Percentiles rank a stretch among this genome's conserved stretches.
These are phyloP conservation scores for Geotrichum aggregatum DNA, from an alignment of 1,139 yeast genomes.

Conservation along the genomic window DNA sequence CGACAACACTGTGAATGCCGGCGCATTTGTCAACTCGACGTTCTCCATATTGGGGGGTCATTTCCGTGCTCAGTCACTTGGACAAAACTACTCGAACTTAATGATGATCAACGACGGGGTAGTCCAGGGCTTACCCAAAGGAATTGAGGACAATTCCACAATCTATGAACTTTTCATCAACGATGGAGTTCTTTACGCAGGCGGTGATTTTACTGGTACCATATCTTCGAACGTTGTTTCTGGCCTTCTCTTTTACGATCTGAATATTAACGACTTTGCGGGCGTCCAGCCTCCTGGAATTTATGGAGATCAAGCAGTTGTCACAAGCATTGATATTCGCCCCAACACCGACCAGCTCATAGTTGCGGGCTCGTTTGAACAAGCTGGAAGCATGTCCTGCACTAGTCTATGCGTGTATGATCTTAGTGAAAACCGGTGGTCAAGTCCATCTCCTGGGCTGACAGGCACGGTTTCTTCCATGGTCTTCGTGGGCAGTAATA, in stretches of 20 bases:
- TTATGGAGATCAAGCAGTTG: conserved; percentile 39
- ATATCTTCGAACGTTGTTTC: conserved; percentile 27
- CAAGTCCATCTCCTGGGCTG: conserved; percentile 44
- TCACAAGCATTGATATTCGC: conserved; percentile 53
- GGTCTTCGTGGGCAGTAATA: conserved; percentile 48
- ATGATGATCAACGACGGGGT: conserved; percentile 36
- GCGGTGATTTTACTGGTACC: conserved; percentile 47
- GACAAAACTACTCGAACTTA: conserved; percentile 39
- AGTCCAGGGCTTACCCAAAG: conserved; percentile 37
- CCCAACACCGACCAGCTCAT: conserved; percentile 51
- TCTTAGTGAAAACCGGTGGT: conserved; percentile 53
- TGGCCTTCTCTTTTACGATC: conserved; percentile 54
- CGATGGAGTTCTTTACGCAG: conserved; percentile 46
- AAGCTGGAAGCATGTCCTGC: conserved; percentile 60
- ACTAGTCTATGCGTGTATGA: conserved; percentile 65
- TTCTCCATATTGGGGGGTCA: conserved; percentile 55
- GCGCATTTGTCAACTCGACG: conserved; percentile 47
- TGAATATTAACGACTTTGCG: conserved; percentile 42
- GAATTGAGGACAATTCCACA: conserved; percentile 38
- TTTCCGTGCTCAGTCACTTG: conserved; percentile 36
- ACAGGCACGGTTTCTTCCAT: conserved; percentile 56
- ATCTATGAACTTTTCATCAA: conserved; percentile 45
- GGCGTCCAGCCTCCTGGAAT: conserved; percentile 47
- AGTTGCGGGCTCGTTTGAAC: conserved; percentile 72
- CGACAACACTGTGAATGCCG: conserved; percentile 32